These are phyloP conservation scores for Saccharata proteae DNA, from an alignment of 2,329 filamentous ascomycete genomes.

Conservation along the genomic window DNA sequence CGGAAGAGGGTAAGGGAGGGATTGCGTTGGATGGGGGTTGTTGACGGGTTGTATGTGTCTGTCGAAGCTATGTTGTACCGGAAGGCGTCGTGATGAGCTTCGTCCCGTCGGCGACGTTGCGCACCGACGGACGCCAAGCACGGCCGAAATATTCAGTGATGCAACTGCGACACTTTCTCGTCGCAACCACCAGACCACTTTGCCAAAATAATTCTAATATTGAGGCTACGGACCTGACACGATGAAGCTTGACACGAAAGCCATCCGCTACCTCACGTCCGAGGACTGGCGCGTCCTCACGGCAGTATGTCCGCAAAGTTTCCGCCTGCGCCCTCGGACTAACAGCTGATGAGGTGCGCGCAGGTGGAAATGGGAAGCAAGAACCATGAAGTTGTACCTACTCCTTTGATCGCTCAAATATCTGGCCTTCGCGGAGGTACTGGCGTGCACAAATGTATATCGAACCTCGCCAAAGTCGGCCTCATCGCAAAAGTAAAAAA, in stretches of 20 bases:
- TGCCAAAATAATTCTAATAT: constrained; percentile 1
- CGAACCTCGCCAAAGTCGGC: constrained; percentile 78
- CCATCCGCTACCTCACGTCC: constrained; percentile 77
- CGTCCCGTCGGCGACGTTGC: no score
- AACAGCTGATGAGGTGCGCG: constrained; percentile 20
- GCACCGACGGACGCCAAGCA: no score
- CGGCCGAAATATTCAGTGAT: constrained; percentile 5
- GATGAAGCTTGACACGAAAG: constrained; percentile 94
- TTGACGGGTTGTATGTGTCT: constrained; percentile 3
- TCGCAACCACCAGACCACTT: background rate
- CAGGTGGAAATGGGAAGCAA: constrained; percentile 89
- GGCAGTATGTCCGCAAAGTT: constrained; percentile 47
- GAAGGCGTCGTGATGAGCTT: no score
- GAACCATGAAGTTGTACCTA: constrained; percentile 95
- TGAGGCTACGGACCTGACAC: constrained; percentile 11
- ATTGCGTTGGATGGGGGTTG: constrained; percentile 7
- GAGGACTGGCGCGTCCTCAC: constrained; percentile 95
- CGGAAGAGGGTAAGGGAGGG: constrained; percentile 3
- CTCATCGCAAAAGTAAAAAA: constrained; percentile 91
- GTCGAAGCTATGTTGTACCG: no score
- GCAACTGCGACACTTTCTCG: constrained; percentile 3
- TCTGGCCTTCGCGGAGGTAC: constrained; percentile 61
- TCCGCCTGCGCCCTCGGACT: constrained; percentile 19
- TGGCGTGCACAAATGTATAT: constrained; percentile 78
- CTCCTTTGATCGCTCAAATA: constrained; percentile 72